These are phyloP conservation scores for Sporothrix mexicana DNA, from an alignment of 2,329 filamentous ascomycete species.

Conservation along the genomic window DNA sequence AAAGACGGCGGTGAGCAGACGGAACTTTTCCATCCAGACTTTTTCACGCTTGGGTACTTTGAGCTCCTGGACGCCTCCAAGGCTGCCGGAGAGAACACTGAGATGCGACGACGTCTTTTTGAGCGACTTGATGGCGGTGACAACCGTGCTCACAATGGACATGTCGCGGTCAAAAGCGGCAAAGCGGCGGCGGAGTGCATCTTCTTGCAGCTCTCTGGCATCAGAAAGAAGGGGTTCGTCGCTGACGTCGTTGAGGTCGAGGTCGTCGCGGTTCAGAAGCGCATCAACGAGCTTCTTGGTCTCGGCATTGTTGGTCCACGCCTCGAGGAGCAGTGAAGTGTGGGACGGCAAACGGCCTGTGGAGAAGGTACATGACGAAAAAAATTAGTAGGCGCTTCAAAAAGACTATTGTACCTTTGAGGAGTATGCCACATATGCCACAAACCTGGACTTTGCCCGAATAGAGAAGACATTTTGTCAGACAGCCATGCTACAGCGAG, in stretches of 20 bases:
- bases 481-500: neutral
- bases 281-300: conserved; percentile 30
- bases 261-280: conserved; percentile 17
- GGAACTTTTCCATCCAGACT: neutral
- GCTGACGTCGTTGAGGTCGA: neutral
- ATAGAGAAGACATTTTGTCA: conserved; percentile 31
- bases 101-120: conserved; percentile 28
- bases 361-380: neutral
- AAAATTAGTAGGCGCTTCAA: neutral
- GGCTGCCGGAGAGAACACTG: conserved; percentile 5
- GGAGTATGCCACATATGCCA: neutral
- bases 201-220: neutral
- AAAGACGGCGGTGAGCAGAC: conserved; percentile 32
- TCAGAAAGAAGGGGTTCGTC: neutral
- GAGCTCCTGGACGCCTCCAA: neutral
- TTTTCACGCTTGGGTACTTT: conserved; percentile 14
- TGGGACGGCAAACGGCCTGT: conserved; percentile 35
- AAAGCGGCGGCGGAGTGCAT: conserved; percentile 24
- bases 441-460: conserved; percentile 35
- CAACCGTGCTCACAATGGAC: conserved; percentile 32
- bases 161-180: conserved; percentile 35
- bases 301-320: conserved; percentile 34
- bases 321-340: conserved; percentile 34
- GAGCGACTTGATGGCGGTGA: conserved; percentile 34
- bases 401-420: neutral